Evolutionary conservation across 306 rosid genomes (phyloP), one percentile per base, ranked within the genome.

Genomic region (Trichosanthes truncata): DNA sequence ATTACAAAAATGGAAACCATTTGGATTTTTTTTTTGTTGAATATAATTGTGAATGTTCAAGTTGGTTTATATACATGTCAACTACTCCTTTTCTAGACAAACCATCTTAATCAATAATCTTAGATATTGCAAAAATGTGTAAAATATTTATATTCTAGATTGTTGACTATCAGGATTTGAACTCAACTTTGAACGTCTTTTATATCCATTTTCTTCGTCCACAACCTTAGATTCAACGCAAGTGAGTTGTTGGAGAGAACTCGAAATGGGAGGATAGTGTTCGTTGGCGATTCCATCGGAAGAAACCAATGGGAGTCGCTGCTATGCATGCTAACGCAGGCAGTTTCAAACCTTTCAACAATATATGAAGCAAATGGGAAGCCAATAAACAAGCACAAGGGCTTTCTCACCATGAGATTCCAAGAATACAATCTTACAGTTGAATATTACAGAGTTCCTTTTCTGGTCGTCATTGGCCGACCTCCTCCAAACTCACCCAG

Each of bases 251-350:
- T 95, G 77, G 92, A 95, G 74, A 90, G 89, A 69, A 86, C 82
- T 74, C 87, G 90, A 75, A 90, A 95, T 10, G 92, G 98, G 3
- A 88, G 97, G 55, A 90, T 95, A 8, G 96, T 95, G 51, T 93
- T 95, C 45, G 98, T 91, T 3, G 99, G 98, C 2, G 99, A 95
- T 81, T 95, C 97, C 0, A 90, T 93, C 0, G 97, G 96, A 0
- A 90, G 99, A 84, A 96, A 96, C 85, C 98, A 96, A 46, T 96
- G 98, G 99, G 96, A 96, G 71, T 96, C 98, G 0, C 80, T 91
- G 57, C 82, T 91, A 3, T 96, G 98, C 92, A 88, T 96, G 98
- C 88, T 93, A 35, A 74, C 92, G 31, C 71, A 83, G 73, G 97
- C 83, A 62, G 89, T 88, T 40, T 77, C 97, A 3, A 93, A 90